Evolutionary conservation across 192 early-diverging fungal species (phyloP), one percentile per base, ranked within the genome.

Genomic region (Linnemannia elongata): DNA sequence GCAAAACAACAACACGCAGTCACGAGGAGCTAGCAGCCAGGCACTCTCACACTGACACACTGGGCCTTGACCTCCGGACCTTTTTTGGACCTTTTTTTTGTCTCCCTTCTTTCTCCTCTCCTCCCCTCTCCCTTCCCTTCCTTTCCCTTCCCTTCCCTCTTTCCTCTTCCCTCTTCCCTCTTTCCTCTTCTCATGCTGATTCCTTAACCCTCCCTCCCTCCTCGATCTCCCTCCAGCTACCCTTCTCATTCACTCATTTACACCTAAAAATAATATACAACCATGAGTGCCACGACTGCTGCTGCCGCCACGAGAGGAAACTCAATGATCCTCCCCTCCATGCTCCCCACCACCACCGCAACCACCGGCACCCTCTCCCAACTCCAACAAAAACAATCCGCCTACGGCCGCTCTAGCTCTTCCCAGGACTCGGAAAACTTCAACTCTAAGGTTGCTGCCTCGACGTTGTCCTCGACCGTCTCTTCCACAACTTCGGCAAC

Each of bases 241-340:
- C 36, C 74, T 39, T 45, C 63, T 30, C 76, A 68, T 71, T 7
- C 8, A 44, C 41, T 30, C 47, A 55, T 57, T 55, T 13, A 9
- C 13, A 3, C 24, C 69, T n/a, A 20, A 24, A 66, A n/a, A 66
- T n/a, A 20, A 42, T 38, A 69, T 47, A 55, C 60, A 39, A 49
- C 68, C 20, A 87, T 87, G 85, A 87, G 85, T 78, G 85, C 85
- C 17, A 78, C 85, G 35, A 87, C 75, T 75, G 85, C 85, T 42
- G 84, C 84, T 35, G 85, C 85, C 60, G 85, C 85, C n/a, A 69
- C 84, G 20, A 45, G 85, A 38, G 55, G 75, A 33, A 87, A 87
- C 68, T 79, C 77, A 72, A 33, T 63, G 60, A 77, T 87, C 77
- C 79, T 87, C 55, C 85, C 85, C 22, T 68, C 79, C 69, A 87